A percentile compares a stretch with the other conserved stretches of the same genome.
phyloP scores from a whole-genome alignment of 1,284 basidiomycete species.

The Meira miltonrushii region DNA sequence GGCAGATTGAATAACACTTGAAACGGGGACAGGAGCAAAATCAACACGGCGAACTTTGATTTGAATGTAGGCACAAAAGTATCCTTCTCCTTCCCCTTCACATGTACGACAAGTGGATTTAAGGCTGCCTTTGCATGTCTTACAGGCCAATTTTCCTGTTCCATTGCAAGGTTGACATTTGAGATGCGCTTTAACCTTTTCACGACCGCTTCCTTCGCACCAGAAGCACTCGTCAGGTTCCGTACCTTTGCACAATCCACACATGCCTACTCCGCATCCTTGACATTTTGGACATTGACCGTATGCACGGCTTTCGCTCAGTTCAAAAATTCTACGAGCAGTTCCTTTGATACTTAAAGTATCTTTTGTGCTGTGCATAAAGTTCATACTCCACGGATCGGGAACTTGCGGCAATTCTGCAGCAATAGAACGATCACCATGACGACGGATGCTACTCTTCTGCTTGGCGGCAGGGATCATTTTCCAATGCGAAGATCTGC shows the following conservation, averaged over 20 bases:
- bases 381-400: conserved; percentile 33
- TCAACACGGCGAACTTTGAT: conserved; percentile 33
- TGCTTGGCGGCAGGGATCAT: conserved; percentile 18
- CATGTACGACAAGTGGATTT: conserved; percentile 25
- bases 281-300: conserved; percentile 27
- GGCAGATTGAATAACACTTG: conserved; percentile 16
- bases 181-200: conserved; percentile 21
- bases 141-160: conserved; percentile 31
- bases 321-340: conserved; percentile 32
- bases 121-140: conserved; percentile 28
- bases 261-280: conserved; percentile 20
- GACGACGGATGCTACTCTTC: not conserved
- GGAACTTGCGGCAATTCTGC: conserved; percentile 24
- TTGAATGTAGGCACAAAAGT: conserved; percentile 35
- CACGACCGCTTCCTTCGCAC: conserved; percentile 34
- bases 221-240: conserved; percentile 41
- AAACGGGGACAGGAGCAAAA: conserved; percentile 29
- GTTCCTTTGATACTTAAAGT: conserved; percentile 28
- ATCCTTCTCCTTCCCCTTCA: conserved; percentile 26
- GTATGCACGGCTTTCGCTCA: conserved; percentile 25
- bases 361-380: conserved; percentile 29
- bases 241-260: conserved; percentile 27
- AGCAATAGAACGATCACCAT: not conserved
- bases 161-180: conserved; percentile 32
- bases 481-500: conserved; percentile 22